phyloP scores from a whole-genome alignment of 805 yeast species.

The Saturnispora diversa region DNA sequence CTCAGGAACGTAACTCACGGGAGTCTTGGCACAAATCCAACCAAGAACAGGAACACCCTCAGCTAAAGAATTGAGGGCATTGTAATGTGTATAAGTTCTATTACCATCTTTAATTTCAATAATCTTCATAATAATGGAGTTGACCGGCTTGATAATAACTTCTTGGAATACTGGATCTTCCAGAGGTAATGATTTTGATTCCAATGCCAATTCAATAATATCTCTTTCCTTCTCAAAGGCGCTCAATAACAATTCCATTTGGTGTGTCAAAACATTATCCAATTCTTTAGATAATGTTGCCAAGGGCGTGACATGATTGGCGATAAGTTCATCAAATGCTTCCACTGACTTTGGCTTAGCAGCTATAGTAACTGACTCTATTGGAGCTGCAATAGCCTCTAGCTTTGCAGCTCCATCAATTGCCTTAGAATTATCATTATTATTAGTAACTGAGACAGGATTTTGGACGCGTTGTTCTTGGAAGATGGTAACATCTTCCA shows the following conservation, averaged over 20 bases:
- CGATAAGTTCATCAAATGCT: constrained; percentile 49
- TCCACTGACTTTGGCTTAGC: constrained; percentile 35
- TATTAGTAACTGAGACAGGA: constrained; percentile 12
- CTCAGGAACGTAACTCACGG: constrained; percentile 69
- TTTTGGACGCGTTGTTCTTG: constrained; percentile 50
- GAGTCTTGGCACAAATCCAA: constrained; percentile 77
- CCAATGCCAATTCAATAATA: constrained; percentile 51
- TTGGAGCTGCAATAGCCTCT: constrained; percentile 11
- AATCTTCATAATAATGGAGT: constrained; percentile 48
- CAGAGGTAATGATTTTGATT: constrained; percentile 57
- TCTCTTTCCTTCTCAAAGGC: constrained; percentile 55
- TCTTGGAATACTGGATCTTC: constrained; percentile 46
- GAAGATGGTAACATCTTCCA: constrained; percentile 78
- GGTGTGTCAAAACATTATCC: constrained; percentile 51
- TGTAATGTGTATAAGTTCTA: constrained; percentile 54
- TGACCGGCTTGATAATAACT: constrained; percentile 56
- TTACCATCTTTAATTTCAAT: constrained; percentile 64
- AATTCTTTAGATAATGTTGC: constrained; percentile 43
- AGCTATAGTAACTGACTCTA: constrained; percentile 17
- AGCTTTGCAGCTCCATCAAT: constrained; percentile 4
- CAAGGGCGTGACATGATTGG: constrained; percentile 51
- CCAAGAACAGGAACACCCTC: constrained; percentile 89
- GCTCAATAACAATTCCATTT: constrained; percentile 38
- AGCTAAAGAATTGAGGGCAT: constrained; percentile 73
- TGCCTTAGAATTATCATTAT: constrained; percentile 5